A percentile compares a stretch with the other conserved stretches of the same genome.
These are phyloP conservation scores for Epichloe bromicola DNA, from an alignment of 2,329 filamentous ascomycete species.

Conservation along the genomic window DNA sequence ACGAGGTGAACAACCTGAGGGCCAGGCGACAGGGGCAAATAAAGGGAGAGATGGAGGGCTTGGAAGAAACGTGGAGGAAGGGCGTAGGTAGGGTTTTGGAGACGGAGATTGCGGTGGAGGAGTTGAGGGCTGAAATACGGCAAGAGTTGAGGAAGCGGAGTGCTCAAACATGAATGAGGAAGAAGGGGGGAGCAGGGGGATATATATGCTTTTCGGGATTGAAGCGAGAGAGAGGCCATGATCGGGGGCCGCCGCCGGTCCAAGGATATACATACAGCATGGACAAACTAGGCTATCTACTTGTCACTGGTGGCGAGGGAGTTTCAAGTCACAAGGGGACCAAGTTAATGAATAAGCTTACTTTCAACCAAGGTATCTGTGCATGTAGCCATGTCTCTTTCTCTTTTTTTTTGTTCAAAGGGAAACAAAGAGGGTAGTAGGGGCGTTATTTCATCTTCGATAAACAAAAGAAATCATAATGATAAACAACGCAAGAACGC, in stretches of 20 bases:
- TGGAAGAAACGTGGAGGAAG: conserved; percentile 69
- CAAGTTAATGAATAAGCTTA: neutral
- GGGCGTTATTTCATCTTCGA: conserved; percentile 10
- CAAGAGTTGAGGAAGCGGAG: conserved; percentile 38
- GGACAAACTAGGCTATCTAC: neutral
- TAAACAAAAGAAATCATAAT: conserved; percentile 12
- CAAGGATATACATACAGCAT: no score
- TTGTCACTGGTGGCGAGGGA: neutral
- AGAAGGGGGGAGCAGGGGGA: no score
- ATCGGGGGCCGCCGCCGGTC: no score
- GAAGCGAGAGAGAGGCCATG: no score
- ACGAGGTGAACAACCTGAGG: conserved; percentile 58
- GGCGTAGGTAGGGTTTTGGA: conserved; percentile 72
- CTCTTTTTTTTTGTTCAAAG: conserved; percentile 8
- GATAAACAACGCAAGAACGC: conserved; percentile 11
- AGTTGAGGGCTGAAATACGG: conserved; percentile 52
- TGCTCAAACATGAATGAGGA: neutral
- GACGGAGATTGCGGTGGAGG: conserved; percentile 73
- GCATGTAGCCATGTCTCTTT: conserved; percentile 22
- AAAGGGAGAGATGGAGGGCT: conserved; percentile 54
- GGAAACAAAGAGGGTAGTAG: conserved; percentile 19
- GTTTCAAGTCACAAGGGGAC: neutral
- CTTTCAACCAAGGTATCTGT: conserved; percentile 20
- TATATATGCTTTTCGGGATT: no score
- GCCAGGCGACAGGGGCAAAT: conserved; percentile 58